Evolutionary conservation across 805 yeast genomes (phyloP), one percentile per base, ranked within the genome.

Genomic region (Teunomyces aglyptinius): DNA sequence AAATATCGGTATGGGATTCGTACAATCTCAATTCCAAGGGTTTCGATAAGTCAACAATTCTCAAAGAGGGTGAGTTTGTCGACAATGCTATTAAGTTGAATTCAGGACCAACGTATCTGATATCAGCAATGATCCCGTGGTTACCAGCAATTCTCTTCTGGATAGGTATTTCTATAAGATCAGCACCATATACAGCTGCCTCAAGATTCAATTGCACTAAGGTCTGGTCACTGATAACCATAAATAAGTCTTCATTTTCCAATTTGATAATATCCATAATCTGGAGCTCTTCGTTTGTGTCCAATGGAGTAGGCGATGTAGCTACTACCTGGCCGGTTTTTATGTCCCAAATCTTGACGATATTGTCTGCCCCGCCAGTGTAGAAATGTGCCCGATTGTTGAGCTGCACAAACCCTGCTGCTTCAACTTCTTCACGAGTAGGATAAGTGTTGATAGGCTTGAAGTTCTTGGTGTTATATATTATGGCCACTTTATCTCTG

Each of bases 121-220:
- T 77, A 61, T 92, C 98, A 2, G 97, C 96, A 57, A 94, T 83
- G 20, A 94, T 92, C 47, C 97, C 98, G 67, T 92, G 96, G 64
- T 90, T 90, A 55, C 97, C 97, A 0, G 97, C 94, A 55, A 90
- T 74, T 35, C 81, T 76, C 46, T 82, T 72, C 6, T 64, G 56
- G 2, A 78, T 60, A 15, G 76, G 74, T n/a, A 86, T 61, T 24
- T 45, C 49, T 6, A 40, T 36, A 11, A n/a, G 27, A 26, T 41
- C 48, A 26, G 39, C 10, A 36, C 39, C 27, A 20, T 36, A 36
- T 7, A 36, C 28, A 5, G 39, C 39, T 8, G 54, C 55, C 50
- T 42, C 50, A 7, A 60, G 44, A 35, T 75, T 74, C 19, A 83
- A 60, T 52, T 79, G 72, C 22, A 77, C 73, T 12, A 94, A 65